Percentiles rank a stretch among this genome's conserved stretches.
Conservation (phyloP, 805 yeast species). For the Wickerhamiella galacta region DNA sequence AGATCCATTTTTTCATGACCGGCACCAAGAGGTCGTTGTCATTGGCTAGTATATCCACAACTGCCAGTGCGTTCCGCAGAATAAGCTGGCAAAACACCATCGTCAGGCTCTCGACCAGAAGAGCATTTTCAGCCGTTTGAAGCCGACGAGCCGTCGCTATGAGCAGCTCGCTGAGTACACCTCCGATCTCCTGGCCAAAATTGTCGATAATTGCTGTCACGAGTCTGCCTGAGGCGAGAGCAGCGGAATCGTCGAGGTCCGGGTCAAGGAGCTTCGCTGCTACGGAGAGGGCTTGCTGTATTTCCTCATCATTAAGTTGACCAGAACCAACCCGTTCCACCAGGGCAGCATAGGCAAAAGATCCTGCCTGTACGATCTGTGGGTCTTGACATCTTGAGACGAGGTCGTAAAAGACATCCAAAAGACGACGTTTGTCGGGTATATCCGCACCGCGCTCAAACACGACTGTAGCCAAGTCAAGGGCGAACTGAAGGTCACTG, state of each 20-base stretch:
- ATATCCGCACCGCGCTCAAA: slow-evolving; percentile 17
- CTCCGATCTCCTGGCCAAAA: slow-evolving; percentile 27
- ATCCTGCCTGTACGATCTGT: slow-evolving; percentile 58
- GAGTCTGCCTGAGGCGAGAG: slow-evolving; percentile 57
- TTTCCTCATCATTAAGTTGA: slow-evolving; percentile 7
- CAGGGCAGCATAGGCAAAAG: slow-evolving; percentile 53
- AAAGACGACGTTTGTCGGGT: slow-evolving; percentile 11
- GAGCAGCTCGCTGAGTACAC: slow-evolving; percentile 37
- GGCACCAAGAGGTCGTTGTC: slow-evolving; percentile 30
- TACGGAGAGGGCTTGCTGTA: slow-evolving; percentile 35
- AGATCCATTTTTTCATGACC: slow-evolving; percentile 68
- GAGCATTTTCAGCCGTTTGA: slow-evolving; percentile 44
- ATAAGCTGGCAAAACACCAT: slow-evolving; percentile 62
- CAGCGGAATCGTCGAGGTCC: slow-evolving; percentile 60
- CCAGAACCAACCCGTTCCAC: slow-evolving; percentile 23
- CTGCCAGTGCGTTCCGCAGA: slow-evolving; percentile 40
- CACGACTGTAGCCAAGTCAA: slow-evolving; percentile 28
- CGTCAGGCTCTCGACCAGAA: slow-evolving; percentile 62
- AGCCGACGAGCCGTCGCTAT: slow-evolving; percentile 59
- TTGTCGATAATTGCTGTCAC: slow-evolving; percentile 42
- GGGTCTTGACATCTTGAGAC: slow-evolving; percentile 44
- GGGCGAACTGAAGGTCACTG: slow-evolving; percentile 39
- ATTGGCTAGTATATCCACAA: slow-evolving; percentile 41
- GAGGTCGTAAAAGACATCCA: slow-evolving; percentile 30
- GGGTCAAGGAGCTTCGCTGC: slow-evolving; percentile 59